Conservation (phyloP, 2,329 filamentous ascomycete genomes). For the Atkinsonella hypoxylon region DNA sequence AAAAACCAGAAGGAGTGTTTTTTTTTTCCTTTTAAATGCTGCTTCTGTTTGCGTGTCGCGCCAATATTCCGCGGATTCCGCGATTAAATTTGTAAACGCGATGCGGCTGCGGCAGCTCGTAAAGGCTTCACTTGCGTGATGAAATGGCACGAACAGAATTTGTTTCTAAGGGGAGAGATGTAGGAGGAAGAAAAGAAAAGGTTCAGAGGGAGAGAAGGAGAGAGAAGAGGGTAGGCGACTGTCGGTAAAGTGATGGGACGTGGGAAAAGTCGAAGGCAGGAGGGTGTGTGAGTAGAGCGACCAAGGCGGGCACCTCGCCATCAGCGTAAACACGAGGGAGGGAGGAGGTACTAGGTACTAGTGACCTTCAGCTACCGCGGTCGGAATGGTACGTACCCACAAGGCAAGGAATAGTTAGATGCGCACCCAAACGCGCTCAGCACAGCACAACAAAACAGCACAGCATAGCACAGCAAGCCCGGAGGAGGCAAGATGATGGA, state of each 20-base stretch:
- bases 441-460: not conserved
- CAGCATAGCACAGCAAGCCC: not conserved
- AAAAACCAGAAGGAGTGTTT: slow-evolving; percentile 9
- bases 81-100: slow-evolving; percentile 7
- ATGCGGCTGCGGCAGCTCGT: slow-evolving; percentile 9
- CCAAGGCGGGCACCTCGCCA: slow-evolving; percentile 6
- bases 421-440: slow-evolving; percentile 1
- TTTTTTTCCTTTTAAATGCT: slow-evolving; percentile 6
- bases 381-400: not conserved
- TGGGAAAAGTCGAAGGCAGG: slow-evolving; percentile 7
- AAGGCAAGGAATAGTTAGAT: not conserved
- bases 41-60: slow-evolving; percentile 10
- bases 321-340: slow-evolving; percentile 7
- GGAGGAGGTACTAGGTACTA: slow-evolving; percentile 2
- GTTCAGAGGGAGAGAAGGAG: slow-evolving; percentile 14
- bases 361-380: slow-evolving; percentile 3
- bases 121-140: slow-evolving; percentile 3
- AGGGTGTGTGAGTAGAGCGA: slow-evolving; percentile 12
- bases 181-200: slow-evolving; percentile 12
- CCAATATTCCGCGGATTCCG: slow-evolving; percentile 6
- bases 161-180: slow-evolving; percentile 5
- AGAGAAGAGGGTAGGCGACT: slow-evolving; percentile 7
- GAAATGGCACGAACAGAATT: slow-evolving; percentile 3
- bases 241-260: slow-evolving; percentile 11
- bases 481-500: not conserved